Base-by-base conservation (phyloP, 257 asterid genomes). In the Forsythia viridissima region DNA sequence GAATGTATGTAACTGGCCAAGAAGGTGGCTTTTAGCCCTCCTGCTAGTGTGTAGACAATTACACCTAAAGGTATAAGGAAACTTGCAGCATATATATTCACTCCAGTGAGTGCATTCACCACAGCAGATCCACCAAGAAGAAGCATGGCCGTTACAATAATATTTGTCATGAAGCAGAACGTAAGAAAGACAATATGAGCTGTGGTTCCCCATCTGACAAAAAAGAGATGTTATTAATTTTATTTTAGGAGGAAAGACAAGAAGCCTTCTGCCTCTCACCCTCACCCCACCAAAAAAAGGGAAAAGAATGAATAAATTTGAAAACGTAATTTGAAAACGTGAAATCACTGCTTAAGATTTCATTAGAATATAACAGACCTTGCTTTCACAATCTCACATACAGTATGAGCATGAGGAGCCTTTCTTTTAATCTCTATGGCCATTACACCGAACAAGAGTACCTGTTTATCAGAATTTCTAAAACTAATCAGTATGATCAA, bases 111-210 rank as follows among this genome's bases (percentile, higher is more conserved):
- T 34, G 98, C 98, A 81, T 85, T 94, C 79, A 92, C 98, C 0
- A 94, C 97, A 4, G 98, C 97, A 2, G 98, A 94, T 57, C 98
- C 98, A 34, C 98, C 98, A 6, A 94, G 98, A 59, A 94, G 96
- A 70, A 94, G 91, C 98, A 94, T 94, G 73, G 98, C 98, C 5
- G 97, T 94, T 7, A 94, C 98, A 21, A 90, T 94, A 24, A 92
- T 90, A 82, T 94, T 92, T 8, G 97, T 94, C 94, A 90, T 72
- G 89, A 94, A 91, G 88, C 98, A 94, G 89, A 94, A 94, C 2
- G 85, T 86, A 44, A 94, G 90, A 82, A 92, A 94, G 48, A 94
- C 95, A 6, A 92, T 73, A 80, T 92, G 98, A 79, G 98, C 97
- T 4, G 90, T 85, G 44, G 97, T 92, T 81, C 98, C 98, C 98